phyloP scores from a whole-genome alignment of 495 filamentous ascomycete genomes.

The Annulohypoxylon bovei region DNA sequence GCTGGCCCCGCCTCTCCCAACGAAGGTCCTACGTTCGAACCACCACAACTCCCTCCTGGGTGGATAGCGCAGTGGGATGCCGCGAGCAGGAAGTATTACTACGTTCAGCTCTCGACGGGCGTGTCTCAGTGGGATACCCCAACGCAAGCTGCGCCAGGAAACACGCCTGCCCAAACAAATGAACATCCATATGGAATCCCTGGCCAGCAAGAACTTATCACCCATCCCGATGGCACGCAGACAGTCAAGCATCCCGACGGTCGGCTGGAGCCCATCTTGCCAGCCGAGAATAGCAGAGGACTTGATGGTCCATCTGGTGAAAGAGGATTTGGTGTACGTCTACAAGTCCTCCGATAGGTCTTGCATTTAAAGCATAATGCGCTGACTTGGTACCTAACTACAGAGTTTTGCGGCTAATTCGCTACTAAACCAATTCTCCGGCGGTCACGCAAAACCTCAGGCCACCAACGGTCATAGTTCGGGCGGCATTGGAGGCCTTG shows the following conservation, averaged over 20 bases:
- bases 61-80: constrained; percentile 90
- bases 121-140: constrained; percentile 82
- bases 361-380: background rate
- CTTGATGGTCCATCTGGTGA: constrained; percentile 51
- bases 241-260: constrained; percentile 62
- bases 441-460: constrained; percentile 43
- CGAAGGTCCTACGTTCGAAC: constrained; percentile 75
- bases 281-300: constrained; percentile 50
- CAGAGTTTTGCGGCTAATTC: constrained; percentile 48
- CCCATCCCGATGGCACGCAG: constrained; percentile 62
- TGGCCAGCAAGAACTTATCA: constrained; percentile 57
- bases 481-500: constrained; percentile 49
- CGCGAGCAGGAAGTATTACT: constrained; percentile 78
- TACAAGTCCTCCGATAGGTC: background rate
- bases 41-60: constrained; percentile 74
- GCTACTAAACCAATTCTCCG: constrained; percentile 43
- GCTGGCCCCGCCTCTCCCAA: constrained; percentile 65
- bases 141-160: constrained; percentile 67
- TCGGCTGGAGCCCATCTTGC: constrained; percentile 58
- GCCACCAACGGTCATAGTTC: constrained; percentile 43
- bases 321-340: constrained; percentile 58
- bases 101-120: constrained; percentile 78
- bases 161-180: constrained; percentile 56
- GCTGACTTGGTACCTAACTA: constrained; percentile 17
- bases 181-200: constrained; percentile 65